These are phyloP conservation scores for Dryadomyces quercivorus DNA, from an alignment of 2,329 filamentous ascomycete genomes.

Conservation along the genomic window DNA sequence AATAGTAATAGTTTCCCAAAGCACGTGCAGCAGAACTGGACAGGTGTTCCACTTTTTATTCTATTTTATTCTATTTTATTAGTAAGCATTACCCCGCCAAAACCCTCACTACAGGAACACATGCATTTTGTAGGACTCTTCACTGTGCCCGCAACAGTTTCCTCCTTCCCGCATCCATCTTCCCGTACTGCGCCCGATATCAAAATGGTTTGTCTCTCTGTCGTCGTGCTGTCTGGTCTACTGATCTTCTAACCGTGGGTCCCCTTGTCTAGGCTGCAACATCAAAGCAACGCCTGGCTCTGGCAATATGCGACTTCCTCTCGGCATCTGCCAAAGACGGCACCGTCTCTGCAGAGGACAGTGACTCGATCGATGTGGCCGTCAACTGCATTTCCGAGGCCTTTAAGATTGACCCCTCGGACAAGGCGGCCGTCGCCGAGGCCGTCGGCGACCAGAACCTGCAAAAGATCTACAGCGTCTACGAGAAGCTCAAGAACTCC, in stretches of 20 bases:
- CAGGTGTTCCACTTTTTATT: no score
- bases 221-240: no score
- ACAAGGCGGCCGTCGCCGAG: constrained; percentile 58
- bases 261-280: constrained; percentile 26
- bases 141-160: no score
- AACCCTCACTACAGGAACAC: no score
- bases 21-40: no score
- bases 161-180: no score
- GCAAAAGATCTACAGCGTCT: constrained; percentile 83
- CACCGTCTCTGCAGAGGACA: constrained; percentile 75
- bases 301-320: constrained; percentile 95
- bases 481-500: constrained; percentile 76
- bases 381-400: constrained; percentile 88
- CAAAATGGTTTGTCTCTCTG: not conserved
- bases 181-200: not conserved
- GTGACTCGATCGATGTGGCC: constrained; percentile 88
- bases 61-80: no score
- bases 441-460: constrained; percentile 81
- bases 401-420: constrained; percentile 84
- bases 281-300: constrained; percentile 74
- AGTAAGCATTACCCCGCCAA: no score
- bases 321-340: constrained; percentile 74
- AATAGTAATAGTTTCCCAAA: no score
- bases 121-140: no score
- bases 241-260: not conserved